Evolutionary conservation across 768 basidiomycete species (phyloP).

Genomic region (Holtermannia corniformis): DNA sequence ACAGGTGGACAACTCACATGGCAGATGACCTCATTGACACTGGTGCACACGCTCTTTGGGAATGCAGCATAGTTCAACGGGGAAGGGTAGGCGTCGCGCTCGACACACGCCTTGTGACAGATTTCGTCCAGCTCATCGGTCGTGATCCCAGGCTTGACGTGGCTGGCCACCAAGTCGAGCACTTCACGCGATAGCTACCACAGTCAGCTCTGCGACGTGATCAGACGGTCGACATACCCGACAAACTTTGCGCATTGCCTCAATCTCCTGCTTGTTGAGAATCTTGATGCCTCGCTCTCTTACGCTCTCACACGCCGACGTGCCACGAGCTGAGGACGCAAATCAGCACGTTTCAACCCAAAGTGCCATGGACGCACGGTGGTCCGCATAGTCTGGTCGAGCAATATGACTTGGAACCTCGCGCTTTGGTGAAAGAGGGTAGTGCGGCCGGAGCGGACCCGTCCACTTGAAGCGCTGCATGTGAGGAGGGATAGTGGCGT

Average conservation of each 20-base stretch:
- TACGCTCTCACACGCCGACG: slow-evolving; percentile 48
- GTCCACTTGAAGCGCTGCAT: slow-evolving; percentile 66
- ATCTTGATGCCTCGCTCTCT: slow-evolving; percentile 50
- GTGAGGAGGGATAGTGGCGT: slow-evolving; percentile 61
- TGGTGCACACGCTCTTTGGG: slow-evolving; percentile 94
- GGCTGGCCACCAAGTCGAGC: slow-evolving; percentile 80
- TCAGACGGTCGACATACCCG: slow-evolving; percentile 50
- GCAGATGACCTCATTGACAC: slow-evolving; percentile 92
- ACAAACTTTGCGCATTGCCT: slow-evolving; percentile 80
- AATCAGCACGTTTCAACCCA: slow-evolving; percentile 1
- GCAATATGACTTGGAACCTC: slow-evolving; percentile 71
- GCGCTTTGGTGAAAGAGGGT: slow-evolving; percentile 75
- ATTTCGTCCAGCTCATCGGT: slow-evolving; percentile 91
- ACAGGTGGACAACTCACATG: slow-evolving; percentile 46
- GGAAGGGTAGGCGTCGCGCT: slow-evolving; percentile 86
- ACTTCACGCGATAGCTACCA: slow-evolving; percentile 76
- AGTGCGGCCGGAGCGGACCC: slow-evolving; percentile 67
- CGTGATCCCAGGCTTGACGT: slow-evolving; percentile 80
- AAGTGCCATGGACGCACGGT: slow-evolving; percentile 48
- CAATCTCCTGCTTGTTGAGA: slow-evolving; percentile 63
- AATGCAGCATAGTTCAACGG: slow-evolving; percentile 83
- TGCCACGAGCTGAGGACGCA: slow-evolving; percentile 43
- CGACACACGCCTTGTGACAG: slow-evolving; percentile 82
- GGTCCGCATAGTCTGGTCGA: slow-evolving; percentile 76
- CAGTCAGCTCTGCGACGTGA: slow-evolving; percentile 2